Conservation (phyloP, 192 early-diverging fungal species). For the Entomortierella parvispora region DNA sequence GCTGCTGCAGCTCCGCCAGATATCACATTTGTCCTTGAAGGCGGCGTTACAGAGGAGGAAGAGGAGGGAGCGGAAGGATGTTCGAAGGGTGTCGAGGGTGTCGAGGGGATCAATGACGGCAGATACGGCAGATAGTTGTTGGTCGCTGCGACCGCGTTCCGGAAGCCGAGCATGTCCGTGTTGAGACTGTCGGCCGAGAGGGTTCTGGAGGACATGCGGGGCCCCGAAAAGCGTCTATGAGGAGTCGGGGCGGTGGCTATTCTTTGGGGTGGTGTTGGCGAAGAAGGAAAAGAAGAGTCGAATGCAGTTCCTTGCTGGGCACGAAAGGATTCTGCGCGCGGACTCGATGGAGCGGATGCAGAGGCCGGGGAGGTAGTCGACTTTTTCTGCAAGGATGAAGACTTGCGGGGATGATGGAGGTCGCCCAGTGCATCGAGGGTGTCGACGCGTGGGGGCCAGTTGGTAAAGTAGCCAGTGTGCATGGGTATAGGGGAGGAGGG, state of each 20-base stretch:
- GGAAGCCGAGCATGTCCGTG: slow-evolving; percentile 2
- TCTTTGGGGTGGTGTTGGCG: neutral
- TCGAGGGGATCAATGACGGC: neutral
- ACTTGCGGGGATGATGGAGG: slow-evolving; percentile 1
- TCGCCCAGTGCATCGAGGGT: slow-evolving; percentile 10
- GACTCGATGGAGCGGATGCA: slow-evolving; percentile 18
- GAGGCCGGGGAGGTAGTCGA: neutral
- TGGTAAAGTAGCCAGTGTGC: slow-evolving; percentile 11
- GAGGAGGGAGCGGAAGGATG: neutral
- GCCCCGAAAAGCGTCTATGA: neutral
- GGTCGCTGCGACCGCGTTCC: neutral
- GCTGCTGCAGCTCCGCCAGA: neutral
- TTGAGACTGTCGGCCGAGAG: slow-evolving; percentile 13
- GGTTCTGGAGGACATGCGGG: neutral
- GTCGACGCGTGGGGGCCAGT: slow-evolving; percentile 18
- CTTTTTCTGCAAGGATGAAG: neutral
- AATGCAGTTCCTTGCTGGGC: neutral
- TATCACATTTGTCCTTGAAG: neutral
- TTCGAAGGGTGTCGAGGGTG: slow-evolving; percentile 1
- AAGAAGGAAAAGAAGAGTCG: neutral
- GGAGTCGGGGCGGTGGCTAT: neutral
- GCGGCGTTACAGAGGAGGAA: too few species aligned
- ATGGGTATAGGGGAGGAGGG: neutral
- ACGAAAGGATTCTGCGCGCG: neutral
- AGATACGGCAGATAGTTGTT: neutral